These are phyloP conservation scores for Paramecium octaurelia DNA, from an alignment of 73 alveolate genomes.

Conservation along the genomic window DNA sequence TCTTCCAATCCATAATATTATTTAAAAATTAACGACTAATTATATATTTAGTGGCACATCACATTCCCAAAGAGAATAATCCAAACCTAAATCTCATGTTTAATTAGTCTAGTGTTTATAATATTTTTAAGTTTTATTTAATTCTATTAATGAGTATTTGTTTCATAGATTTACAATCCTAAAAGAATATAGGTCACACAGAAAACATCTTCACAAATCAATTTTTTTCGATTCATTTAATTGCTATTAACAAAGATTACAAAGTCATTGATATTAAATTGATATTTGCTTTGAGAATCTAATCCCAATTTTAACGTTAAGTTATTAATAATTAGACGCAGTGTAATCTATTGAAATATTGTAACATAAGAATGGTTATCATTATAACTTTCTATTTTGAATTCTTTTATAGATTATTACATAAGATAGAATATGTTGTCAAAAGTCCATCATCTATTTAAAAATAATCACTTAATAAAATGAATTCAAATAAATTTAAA, in stretches of 20 bases:
- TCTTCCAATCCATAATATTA: constrained; percentile 21
- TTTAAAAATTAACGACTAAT: constrained; percentile 17
- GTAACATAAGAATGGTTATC: no score
- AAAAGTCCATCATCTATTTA: no score
- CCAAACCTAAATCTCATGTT: neutral
- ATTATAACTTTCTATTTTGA: no score
- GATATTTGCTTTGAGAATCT: neutral
- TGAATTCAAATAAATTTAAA: neutral
- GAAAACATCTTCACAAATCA: neutral
- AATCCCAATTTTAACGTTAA: neutral
- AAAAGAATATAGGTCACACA: neutral
- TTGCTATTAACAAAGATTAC: neutral
- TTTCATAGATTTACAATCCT: neutral
- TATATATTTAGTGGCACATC: neutral
- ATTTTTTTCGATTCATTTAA: neutral
- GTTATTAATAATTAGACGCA: neutral
- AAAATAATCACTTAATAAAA: neutral
- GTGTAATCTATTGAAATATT: no score
- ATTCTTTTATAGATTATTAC: no score
- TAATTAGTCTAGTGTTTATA: neutral
- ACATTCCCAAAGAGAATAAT: neutral
- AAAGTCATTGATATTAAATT: neutral
- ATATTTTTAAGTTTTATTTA: neutral
- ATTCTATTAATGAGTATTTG: neutral
- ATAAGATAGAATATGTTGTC: no score